Percentiles rank a stretch among this genome's conserved stretches.
Conservation (phyloP, 768 basidiomycete species). For the Termitomyces sp. region DNA sequence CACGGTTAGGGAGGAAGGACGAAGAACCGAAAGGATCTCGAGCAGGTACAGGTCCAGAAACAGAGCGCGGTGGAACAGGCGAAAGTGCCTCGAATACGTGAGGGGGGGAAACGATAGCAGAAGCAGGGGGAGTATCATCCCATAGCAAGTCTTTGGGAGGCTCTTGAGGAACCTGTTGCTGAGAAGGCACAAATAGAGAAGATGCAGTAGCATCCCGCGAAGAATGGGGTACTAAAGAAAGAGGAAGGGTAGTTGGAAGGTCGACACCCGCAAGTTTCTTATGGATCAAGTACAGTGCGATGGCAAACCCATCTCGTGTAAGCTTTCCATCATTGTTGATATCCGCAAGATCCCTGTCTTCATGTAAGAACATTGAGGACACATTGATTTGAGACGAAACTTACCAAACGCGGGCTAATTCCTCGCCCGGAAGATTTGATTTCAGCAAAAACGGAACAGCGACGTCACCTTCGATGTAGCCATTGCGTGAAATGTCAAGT, state of each 20-base stretch:
- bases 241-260: conserved; percentile 66
- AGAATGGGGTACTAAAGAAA: conserved; percentile 76
- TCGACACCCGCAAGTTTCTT: conserved; percentile 76
- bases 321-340: conserved; percentile 83
- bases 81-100: conserved; percentile 25
- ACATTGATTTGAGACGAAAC: conserved; percentile 20
- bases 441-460: conserved; percentile 96
- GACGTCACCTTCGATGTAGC: conserved; percentile 87
- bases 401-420: conserved; percentile 90
- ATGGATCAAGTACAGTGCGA: conserved; percentile 93
- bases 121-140: conserved; percentile 51
- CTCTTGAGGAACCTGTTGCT: conserved; percentile 39
- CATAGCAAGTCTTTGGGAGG: conserved; percentile 42
- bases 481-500: conserved; percentile 71
- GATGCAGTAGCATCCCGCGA: conserved; percentile 46
- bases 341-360: conserved; percentile 85
- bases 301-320: conserved; percentile 89
- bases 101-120: conserved; percentile 37
- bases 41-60: conserved; percentile 16
- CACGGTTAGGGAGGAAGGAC: conserved; percentile 23
- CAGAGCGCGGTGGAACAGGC: conserved; percentile 19
- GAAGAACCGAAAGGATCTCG: conserved; percentile 51
- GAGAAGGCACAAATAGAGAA: conserved; percentile 32
- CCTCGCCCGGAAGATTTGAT: conserved; percentile 76
- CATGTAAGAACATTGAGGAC: conserved; percentile 3